Conservation (phyloP, 441 rosid genomes). For the Aleurites moluccanus region DNA sequence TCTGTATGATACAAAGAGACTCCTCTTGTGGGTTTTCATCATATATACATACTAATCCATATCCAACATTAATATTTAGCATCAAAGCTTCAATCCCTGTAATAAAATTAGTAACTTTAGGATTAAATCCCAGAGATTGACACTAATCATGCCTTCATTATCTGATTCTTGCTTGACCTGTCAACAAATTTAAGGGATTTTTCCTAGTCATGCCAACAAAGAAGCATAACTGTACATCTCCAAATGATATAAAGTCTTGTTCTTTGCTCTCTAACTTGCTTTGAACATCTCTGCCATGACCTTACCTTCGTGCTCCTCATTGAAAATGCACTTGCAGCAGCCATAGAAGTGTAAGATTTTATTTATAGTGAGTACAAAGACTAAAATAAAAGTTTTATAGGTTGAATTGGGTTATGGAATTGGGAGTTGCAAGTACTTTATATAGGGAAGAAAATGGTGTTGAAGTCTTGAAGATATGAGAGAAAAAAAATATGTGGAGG, state of each 20-base stretch:
- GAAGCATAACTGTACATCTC: slow-evolving; percentile 76
- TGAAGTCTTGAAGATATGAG: slow-evolving; percentile 27
- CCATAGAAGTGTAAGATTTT: slow-evolving; percentile 21
- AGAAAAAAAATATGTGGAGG: slow-evolving; percentile 31
- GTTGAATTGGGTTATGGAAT: not conserved
- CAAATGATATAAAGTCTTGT: slow-evolving; percentile 74
- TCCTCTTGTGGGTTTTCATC: not conserved
- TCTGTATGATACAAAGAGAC: not conserved
- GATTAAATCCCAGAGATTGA: not conserved
- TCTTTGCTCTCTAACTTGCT: slow-evolving; percentile 66
- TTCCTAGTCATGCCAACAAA: slow-evolving; percentile 57
- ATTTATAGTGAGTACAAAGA: not conserved
- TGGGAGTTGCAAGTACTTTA: not conserved
- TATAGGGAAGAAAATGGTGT: slow-evolving; percentile 7
- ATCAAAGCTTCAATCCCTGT: not conserved
- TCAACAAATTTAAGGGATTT: not conserved
- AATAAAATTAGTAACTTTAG: not conserved
- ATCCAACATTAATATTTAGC: slow-evolving; percentile 4
- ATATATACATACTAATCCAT: not conserved
- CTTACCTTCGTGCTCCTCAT: slow-evolving; percentile 45
- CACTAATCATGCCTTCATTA: not conserved
- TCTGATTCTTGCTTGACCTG: not conserved
- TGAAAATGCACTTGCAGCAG: slow-evolving; percentile 27
- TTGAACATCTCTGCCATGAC: slow-evolving; percentile 61
- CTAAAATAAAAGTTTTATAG: too few species aligned